A percentile compares a stretch with the other conserved stretches of the same genome.
These are phyloP conservation scores for Sindora glabra DNA, from an alignment of 306 rosid genomes.

Conservation along the genomic window DNA sequence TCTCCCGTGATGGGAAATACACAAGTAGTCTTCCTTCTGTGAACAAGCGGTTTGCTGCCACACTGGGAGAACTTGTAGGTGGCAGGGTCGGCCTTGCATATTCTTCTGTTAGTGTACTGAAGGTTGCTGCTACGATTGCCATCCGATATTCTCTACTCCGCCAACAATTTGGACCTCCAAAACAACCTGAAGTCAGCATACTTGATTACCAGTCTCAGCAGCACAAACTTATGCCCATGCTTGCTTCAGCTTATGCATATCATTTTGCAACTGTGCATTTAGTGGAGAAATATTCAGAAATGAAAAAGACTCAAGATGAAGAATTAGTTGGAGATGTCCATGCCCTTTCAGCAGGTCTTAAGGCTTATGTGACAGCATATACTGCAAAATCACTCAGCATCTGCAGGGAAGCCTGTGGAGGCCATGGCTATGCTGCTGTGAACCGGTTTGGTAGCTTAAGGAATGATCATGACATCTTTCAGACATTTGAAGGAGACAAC, in stretches of 20 bases:
- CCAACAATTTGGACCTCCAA: conserved; percentile 94
- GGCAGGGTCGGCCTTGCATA: conserved; percentile 96
- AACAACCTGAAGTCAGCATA: conserved; percentile 81
- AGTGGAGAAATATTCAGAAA: conserved; percentile 74
- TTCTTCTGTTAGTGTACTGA: conserved; percentile 84
- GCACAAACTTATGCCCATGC: conserved; percentile 98
- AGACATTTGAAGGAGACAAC: conserved; percentile 99
- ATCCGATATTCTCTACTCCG: conserved; percentile 82
- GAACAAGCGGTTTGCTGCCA: conserved; percentile 88
- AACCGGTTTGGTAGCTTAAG: conserved; percentile 82
- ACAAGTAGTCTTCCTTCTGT: conserved; percentile 67
- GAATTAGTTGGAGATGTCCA: conserved; percentile 80
- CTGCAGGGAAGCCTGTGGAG: conserved; percentile 99
- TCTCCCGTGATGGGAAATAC: conserved; percentile 86
- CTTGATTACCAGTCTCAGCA: conserved; percentile 98
- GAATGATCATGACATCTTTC: conserved; percentile 97
- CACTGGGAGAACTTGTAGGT: conserved; percentile 93
- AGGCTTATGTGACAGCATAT: conserved; percentile 80
- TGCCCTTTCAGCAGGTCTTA: conserved; percentile 86
- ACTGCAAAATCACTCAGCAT: conserved; percentile 84
- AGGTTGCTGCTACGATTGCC: conserved; percentile 73
- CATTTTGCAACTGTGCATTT: conserved; percentile 63
- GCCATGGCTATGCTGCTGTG: conserved; percentile 97
- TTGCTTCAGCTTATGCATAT: conserved; percentile 89
- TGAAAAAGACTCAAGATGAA: conserved; percentile 77